Evolutionary conservation across 2,329 filamentous ascomycete genomes (phyloP), one percentile per base, ranked within the genome.

Genomic region (Aspergillus brasiliensis): DNA sequence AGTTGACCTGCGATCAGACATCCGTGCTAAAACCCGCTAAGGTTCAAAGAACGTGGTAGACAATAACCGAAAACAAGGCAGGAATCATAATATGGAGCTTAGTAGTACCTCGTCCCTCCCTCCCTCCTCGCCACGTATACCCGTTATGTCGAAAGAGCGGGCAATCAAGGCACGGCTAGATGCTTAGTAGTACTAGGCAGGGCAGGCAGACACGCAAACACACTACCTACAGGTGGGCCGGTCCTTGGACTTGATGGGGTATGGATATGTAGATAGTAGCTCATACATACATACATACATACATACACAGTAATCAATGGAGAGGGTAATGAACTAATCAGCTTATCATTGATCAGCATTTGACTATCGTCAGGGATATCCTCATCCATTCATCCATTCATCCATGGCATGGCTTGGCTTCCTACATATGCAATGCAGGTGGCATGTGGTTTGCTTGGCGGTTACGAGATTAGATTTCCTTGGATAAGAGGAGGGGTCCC

Each of bases 1-100:
- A 65, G 57, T 62, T 65, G 63, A 65, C 63, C 63, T 61, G 62
- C 62, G 60, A 64, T 65, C 63, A 57, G 60, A 61, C 49, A 48
- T 49, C 49, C 56, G 27, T 57, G 48, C 52, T 55, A 55, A 31
- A 34, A 5, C 11, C 38, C 27, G 7, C 40, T 21, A 21, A 11
- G 40, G n/a, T 19, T 15, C 4, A 34, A 11, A 34, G 31, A 34
- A 34, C 31, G 31, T 34, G 31, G 31, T 2, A 44, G 17, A 11
- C 19, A 44, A 19, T 10, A 44, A 23, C 8, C 11, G 23, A 49
- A 49, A 49, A 49, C 46, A 49, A 11, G 46, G 46, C 25, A 49
- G 40, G 19, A 13, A 13, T 3, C 3, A 6, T 25, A 25, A 25
- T 34, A 34, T 34, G 31, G 31, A 34, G 31, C 31, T 34, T 34